Percentiles rank a stretch among this genome's conserved stretches.
These are phyloP conservation scores for Diaporthe citrichinensis DNA, from an alignment of 2,329 filamentous ascomycete species.

Conservation along the genomic window DNA sequence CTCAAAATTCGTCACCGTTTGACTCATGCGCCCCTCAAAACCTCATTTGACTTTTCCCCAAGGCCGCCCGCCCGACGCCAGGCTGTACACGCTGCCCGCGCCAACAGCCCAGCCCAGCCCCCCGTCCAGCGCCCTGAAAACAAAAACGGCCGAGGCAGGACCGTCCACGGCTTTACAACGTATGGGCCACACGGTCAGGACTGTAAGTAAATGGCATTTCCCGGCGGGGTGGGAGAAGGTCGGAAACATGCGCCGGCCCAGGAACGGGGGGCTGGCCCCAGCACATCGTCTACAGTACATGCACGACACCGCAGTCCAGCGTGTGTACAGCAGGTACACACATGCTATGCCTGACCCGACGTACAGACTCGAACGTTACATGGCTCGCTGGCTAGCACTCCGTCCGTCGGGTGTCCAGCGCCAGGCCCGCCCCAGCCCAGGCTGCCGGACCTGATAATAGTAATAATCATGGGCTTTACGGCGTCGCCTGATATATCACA, in stretches of 20 bases:
- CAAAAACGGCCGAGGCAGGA: constrained; percentile 28
- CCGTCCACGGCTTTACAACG: constrained; percentile 26
- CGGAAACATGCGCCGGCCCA: constrained; percentile 14
- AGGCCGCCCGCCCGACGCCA: constrained; percentile 12
- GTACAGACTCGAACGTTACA: background rate
- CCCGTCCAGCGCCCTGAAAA: constrained; percentile 1
- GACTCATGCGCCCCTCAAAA: constrained; percentile 30
- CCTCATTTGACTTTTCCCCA: constrained; percentile 33
- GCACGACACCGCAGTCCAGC: background rate
- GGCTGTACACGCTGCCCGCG: constrained; percentile 10
- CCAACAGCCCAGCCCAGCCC: background rate
- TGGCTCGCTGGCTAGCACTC: background rate
- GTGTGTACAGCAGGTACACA: background rate
- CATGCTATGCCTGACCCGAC: background rate
- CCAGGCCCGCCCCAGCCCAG: constrained; percentile 20
- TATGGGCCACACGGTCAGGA: background rate
- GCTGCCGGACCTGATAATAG: constrained; percentile 15
- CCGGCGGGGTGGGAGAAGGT: constrained; percentile 21
- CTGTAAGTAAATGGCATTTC: constrained; percentile 7
- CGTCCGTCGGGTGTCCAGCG: constrained; percentile 17
- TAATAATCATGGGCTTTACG: background rate
- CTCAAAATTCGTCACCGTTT: constrained; percentile 27
- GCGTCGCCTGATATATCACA: constrained; percentile 23
- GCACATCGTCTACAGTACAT: background rate
- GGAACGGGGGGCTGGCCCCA: constrained; percentile 10